These are phyloP conservation scores for Elasticomyces elasticus DNA, from an alignment of 495 filamentous ascomycete species.

Conservation along the genomic window DNA sequence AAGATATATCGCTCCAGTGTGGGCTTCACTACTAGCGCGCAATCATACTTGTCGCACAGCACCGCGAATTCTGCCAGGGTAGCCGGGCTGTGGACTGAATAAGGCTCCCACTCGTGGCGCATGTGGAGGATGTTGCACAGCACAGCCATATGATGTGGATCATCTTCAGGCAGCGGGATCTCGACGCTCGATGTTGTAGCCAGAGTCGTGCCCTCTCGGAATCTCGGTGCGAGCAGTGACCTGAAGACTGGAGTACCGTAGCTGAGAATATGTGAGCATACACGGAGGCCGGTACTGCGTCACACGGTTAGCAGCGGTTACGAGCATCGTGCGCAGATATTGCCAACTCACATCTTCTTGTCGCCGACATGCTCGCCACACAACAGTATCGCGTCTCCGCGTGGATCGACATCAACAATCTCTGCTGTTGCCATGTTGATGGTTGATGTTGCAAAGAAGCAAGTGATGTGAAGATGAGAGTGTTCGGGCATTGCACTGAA, in stretches of 20 bases:
- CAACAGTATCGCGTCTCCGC: no score
- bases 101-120: not conserved
- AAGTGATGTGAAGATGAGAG: no score
- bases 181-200: not conserved
- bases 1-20: not conserved
- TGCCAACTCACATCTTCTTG: no score
- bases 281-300: no score
- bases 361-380: no score
- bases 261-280: no score
- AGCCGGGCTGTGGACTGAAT: not conserved
- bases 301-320: no score
- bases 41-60: slow-evolving; percentile 4
- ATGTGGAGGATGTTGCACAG: not conserved
- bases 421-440: no score
- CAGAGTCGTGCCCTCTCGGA: not conserved
- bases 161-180: not conserved
- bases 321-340: no score
- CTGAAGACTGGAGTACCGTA: slow-evolving; percentile 1
- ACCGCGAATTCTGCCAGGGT: not conserved
- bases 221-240: not conserved
- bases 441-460: no score
- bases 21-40: not conserved
- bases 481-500: no score
- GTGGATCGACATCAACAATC: no score
- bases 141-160: not conserved